Conservation (phyloP, 1,139 yeast genomes). For the Saccharomyces hybrid region DNA sequence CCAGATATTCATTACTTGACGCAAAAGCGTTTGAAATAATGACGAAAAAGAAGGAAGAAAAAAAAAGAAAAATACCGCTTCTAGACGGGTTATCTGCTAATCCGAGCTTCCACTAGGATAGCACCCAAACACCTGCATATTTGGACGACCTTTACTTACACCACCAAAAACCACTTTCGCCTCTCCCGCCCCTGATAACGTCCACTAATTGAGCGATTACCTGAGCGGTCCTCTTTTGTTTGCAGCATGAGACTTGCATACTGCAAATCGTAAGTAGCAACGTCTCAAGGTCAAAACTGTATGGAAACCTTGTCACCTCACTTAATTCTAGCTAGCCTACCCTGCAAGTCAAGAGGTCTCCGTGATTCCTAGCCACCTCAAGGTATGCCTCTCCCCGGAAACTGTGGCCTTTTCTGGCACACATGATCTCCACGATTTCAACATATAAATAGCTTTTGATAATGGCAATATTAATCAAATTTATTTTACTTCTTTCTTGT, state of each 20-base stretch:
- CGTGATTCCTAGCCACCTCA: not conserved
- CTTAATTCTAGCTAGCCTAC: not conserved
- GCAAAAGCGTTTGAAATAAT: not conserved
- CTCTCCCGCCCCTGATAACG: not conserved
- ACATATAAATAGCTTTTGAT: not conserved
- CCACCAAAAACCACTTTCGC: not conserved
- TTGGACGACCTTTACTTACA: not conserved
- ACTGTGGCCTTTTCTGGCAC: not conserved
- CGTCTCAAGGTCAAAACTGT: slow-evolving; percentile 1
- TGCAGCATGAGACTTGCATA: not conserved
- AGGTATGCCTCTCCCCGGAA: not conserved
- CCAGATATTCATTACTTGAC: not conserved
- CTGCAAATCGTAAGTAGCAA: not conserved
- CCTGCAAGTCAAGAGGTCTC: not conserved
- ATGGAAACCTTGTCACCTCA: not conserved
- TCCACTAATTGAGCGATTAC: slow-evolving; percentile 1
- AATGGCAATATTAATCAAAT: not conserved
- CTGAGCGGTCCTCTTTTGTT: not conserved
- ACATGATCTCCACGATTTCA: not conserved
- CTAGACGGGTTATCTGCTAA: not conserved
- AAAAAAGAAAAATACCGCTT: not conserved
- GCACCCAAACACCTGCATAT: not conserved
- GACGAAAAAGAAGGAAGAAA: not conserved
- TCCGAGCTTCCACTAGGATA: not conserved
- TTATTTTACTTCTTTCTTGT: not conserved